These are phyloP conservation scores for Candida ortonii DNA, from an alignment of 805 yeast genomes.

Conservation along the genomic window DNA sequence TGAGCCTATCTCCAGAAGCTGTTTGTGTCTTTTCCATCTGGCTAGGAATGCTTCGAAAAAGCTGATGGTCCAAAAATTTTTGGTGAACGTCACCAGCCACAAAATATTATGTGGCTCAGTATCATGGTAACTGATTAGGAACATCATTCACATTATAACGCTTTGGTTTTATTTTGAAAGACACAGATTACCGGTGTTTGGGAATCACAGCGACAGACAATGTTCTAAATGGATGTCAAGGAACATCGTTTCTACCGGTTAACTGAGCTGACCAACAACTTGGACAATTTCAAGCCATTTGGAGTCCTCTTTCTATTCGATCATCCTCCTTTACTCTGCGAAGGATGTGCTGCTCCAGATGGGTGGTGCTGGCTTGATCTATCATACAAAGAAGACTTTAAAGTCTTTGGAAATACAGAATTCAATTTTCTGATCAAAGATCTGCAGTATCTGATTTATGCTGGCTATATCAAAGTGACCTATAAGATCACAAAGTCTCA, in stretches of 20 bases:
- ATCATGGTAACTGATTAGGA: too few relatives aligned
- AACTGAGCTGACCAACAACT: conserved; percentile 37
- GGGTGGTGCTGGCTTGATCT: conserved; percentile 60
- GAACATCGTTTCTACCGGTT: conserved; percentile 9
- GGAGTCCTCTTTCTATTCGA: conserved; percentile 48
- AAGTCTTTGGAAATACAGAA: conserved; percentile 1
- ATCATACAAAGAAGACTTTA: conserved; percentile 30
- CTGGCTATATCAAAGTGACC: conserved; percentile 44
- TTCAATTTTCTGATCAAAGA: conserved; percentile 31
- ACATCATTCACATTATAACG: too few relatives aligned
- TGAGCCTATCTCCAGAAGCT: conserved; percentile 15
- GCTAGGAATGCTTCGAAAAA: too few relatives aligned
- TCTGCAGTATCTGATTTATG: conserved; percentile 41
- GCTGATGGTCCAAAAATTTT: too few relatives aligned
- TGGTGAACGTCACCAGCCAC: too few relatives aligned
- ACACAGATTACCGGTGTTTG: too few relatives aligned
- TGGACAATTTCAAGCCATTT: conserved; percentile 39
- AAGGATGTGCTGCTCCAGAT: conserved; percentile 38
- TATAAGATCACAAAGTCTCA: conserved; percentile 31
- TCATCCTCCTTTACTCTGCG: conserved; percentile 40
- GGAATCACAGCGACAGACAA: too few relatives aligned
- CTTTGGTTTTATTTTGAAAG: too few relatives aligned
- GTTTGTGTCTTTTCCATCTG: too few relatives aligned
- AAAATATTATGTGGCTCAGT: too few relatives aligned
- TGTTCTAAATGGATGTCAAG: too few relatives aligned